Base-by-base conservation (phyloP, 1,284 basidiomycete species). In the Quambalaria eucalypti region DNA sequence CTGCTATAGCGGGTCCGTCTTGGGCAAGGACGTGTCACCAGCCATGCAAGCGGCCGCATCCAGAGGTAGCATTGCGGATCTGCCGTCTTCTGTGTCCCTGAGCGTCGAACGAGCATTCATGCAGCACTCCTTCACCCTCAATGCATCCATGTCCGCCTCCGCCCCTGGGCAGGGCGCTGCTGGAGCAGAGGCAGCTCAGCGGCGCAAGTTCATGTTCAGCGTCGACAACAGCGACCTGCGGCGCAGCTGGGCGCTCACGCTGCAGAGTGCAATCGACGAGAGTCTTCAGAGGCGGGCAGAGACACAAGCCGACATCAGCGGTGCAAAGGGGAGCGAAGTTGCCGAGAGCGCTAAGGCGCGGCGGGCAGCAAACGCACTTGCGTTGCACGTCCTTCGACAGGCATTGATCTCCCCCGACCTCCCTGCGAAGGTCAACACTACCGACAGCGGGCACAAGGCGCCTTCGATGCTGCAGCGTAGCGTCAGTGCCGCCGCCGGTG, bases 21-120 rank as follows among this genome's bases (percentile, higher is more conserved):
- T 56, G 4, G 4, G 21, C 14, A 12, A 14, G 19, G 62, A 64
- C n/a, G 52, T 19, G 9, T 33, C 2, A 21, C 19, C 1, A 21
- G 36, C 4, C 23, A 19, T 21, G 28, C 26, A 47, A n/a, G 19
- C 28, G 8, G 42, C 42, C 25, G 42, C 25, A 23, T 14, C 42
- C 21, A 21, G 25, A 14, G 42, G 42, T 14, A 26, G 25, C 21
- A 12, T 55, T 14, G 23, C 50, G 6, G 66, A 60, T 26, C 44
- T 70, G 14, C 68, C 68, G 9, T 29, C 58, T 8, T 61, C 57
- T 33, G 56, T 64, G 29, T 61, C 56, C 21, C 55, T 71, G 4
- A 60, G 52, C 9, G 65, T 71, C 3, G 67, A 71, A 36, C 50
- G 67, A 1, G 67, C 65, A 23, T 69, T 69, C 51, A 65, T 69